phyloP scores from a whole-genome alignment of 2,329 filamentous ascomycete species.

The Phaeosphaeria sp. region DNA sequence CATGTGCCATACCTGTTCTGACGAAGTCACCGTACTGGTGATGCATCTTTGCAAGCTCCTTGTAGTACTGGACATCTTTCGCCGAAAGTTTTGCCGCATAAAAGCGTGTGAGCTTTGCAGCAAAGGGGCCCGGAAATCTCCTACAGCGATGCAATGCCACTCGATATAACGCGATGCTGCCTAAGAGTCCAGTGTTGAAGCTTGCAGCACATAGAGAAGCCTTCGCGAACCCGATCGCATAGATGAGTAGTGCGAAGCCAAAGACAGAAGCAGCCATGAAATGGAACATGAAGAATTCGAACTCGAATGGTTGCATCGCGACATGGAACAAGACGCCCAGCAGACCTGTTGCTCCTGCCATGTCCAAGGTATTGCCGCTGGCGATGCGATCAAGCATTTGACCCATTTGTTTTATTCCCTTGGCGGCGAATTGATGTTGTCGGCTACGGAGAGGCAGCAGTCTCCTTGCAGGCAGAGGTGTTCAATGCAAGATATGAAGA shows the following conservation, averaged over 20 bases:
- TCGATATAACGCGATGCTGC: slow-evolving; percentile 34
- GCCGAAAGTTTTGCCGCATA: slow-evolving; percentile 34
- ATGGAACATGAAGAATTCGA: slow-evolving; percentile 33
- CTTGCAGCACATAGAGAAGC: slow-evolving; percentile 4
- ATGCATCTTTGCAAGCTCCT: slow-evolving; percentile 38
- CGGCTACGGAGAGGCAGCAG: background rate
- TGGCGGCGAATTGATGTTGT: background rate
- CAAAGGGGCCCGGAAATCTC: slow-evolving; percentile 31
- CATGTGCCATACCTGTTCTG: slow-evolving; percentile 38
- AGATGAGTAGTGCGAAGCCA: slow-evolving; percentile 17
- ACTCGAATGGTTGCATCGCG: slow-evolving; percentile 23
- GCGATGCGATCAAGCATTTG: slow-evolving; percentile 4
- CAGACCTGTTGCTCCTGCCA: slow-evolving; percentile 11
- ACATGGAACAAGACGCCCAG: slow-evolving; percentile 29
- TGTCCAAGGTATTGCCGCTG: background rate
- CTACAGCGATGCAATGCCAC: slow-evolving; percentile 32
- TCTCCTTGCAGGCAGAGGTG: no score
- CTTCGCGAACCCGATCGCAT: slow-evolving; percentile 11
- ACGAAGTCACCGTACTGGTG: slow-evolving; percentile 44
- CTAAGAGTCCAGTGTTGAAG: slow-evolving; percentile 21
- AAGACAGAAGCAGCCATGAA: slow-evolving; percentile 22
- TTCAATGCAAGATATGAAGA: no score
- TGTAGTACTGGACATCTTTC: slow-evolving; percentile 36
- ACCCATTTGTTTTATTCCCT: background rate
- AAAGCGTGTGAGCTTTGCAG: slow-evolving; percentile 33